A percentile compares a stretch with the other conserved stretches of the same genome.
Evolutionary conservation across 1,284 basidiomycete genomes (phyloP).

Genomic region (Hypsizygus ulmarius): DNA sequence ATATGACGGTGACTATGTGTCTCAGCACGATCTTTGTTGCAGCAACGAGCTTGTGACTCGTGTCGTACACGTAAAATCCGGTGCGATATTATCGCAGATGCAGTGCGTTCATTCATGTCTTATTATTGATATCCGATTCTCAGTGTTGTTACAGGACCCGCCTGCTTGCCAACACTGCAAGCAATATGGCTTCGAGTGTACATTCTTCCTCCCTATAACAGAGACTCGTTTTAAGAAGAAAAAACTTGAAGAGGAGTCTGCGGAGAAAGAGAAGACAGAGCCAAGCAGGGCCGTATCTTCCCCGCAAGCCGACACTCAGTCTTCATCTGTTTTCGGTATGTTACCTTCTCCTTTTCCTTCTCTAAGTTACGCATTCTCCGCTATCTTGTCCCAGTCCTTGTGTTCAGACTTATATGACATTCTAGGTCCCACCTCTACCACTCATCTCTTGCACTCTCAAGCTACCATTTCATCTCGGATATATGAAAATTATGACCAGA

Average conservation of each 20-base stretch:
- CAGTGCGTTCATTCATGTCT: slow-evolving; percentile 26
- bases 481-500: slow-evolving; percentile 85
- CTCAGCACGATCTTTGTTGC: slow-evolving; percentile 12
- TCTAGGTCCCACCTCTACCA: slow-evolving; percentile 80
- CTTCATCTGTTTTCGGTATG: slow-evolving; percentile 56
- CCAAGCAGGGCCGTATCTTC: slow-evolving; percentile 32
- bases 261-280: slow-evolving; percentile 44
- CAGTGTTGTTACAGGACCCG: slow-evolving; percentile 48
- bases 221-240: slow-evolving; percentile 99
- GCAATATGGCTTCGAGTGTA: slow-evolving; percentile 89
- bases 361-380: slow-evolving; percentile 15
- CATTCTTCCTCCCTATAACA: slow-evolving; percentile 96
- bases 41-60: slow-evolving; percentile 82
- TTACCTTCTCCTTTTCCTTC: slow-evolving; percentile 20
- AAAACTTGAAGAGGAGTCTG: slow-evolving; percentile 68
- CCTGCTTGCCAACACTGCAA: slow-evolving; percentile 84
- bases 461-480: slow-evolving; percentile 78
- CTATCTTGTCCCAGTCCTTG: slow-evolving; percentile 18
- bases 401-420: slow-evolving; percentile 37
- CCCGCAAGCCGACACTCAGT: slow-evolving; percentile 36
- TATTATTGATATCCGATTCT: not conserved
- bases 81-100: slow-evolving; percentile 74
- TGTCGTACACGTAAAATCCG: slow-evolving; percentile 94
- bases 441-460: slow-evolving; percentile 87
- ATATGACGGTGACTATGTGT: not conserved